A percentile compares a stretch with the other conserved stretches of the same genome.
These are phyloP conservation scores for Zopfia rhizophila DNA, from an alignment of 2,329 filamentous ascomycete species.

Conservation along the genomic window DNA sequence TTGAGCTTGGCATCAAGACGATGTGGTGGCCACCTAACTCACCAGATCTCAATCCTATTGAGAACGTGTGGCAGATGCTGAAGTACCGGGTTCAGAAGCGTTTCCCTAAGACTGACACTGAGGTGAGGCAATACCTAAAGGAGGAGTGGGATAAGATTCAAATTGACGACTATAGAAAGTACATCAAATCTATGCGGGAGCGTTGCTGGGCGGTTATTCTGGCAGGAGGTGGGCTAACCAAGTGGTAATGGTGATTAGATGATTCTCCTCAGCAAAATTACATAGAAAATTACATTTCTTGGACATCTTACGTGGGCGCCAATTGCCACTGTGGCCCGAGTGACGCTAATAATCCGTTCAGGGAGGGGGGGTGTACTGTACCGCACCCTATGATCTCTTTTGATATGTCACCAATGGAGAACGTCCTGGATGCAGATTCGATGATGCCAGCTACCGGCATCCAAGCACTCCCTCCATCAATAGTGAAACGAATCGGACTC, in stretches of 20 bases:
- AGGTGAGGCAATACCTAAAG: conserved; percentile 10
- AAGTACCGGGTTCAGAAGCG: conserved; percentile 11
- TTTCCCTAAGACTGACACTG: conserved; percentile 8
- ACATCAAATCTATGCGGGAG: conserved; percentile 10
- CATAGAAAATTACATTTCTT: conserved; percentile 11
- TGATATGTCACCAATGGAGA: conserved; percentile 24
- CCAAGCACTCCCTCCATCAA: conserved; percentile 53
- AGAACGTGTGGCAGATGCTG: conserved; percentile 16
- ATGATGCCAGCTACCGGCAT: conserved; percentile 39
- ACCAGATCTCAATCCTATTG: conserved; percentile 11
- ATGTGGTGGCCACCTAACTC: conserved; percentile 10
- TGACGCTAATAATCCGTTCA: conserved; percentile 4
- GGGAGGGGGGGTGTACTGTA: too few relatives aligned
- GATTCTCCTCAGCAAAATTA: conserved; percentile 6
- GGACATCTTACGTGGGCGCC: background rate
- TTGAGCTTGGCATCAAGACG: background rate
- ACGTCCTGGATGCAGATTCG: conserved; percentile 4
- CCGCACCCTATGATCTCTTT: too few relatives aligned
- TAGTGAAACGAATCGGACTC: conserved; percentile 68
- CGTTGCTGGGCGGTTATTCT: conserved; percentile 11
- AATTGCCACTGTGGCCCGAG: too few relatives aligned
- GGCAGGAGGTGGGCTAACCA: conserved; percentile 9
- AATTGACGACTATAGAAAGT: conserved; percentile 12
- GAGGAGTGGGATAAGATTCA: conserved; percentile 18
- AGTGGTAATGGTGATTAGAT: conserved; percentile 10